These are phyloP conservation scores for Yarrowia divulgata DNA, from an alignment of 805 yeast species.

Conservation along the genomic window DNA sequence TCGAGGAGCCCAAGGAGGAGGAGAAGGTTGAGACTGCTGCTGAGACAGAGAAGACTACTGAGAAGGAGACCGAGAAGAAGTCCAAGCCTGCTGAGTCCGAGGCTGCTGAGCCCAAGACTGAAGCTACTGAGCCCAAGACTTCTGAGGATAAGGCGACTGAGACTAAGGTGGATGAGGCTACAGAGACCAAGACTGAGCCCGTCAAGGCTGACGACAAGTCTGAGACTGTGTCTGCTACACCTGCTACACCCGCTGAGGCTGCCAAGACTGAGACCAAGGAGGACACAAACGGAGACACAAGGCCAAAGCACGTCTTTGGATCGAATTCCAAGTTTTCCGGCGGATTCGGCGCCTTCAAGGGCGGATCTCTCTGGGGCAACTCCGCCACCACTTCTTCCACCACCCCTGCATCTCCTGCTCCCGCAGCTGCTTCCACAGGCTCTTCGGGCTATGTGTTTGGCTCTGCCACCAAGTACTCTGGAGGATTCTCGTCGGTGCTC, in stretches of 20 bases:
- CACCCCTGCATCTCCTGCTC: constrained; percentile 10
- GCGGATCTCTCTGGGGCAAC: constrained; percentile 30
- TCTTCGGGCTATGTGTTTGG: constrained; percentile 30
- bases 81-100: constrained; percentile 32
- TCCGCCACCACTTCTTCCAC: constrained; percentile 2
- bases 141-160: constrained; percentile 12
- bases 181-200: not conserved
- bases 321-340: constrained; percentile 40
- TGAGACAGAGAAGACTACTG: constrained; percentile 7
- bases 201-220: not conserved
- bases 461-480: constrained; percentile 33
- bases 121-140: constrained; percentile 39
- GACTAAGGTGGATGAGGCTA: constrained; percentile 44
- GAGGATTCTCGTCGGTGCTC: constrained; percentile 32
- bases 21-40: constrained; percentile 2
- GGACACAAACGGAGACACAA: not conserved
- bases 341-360: constrained; percentile 45
- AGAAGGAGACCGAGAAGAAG: constrained; percentile 28
- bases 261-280: not conserved
- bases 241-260: not conserved
- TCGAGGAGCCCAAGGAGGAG: not conserved
- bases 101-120: not conserved
- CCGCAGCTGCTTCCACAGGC: not conserved
- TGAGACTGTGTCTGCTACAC: not conserved
- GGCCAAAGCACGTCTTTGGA: constrained; percentile 51